phyloP scores from a whole-genome alignment of 176 grass and related monocot genomes.

The Juncus effusus region DNA sequence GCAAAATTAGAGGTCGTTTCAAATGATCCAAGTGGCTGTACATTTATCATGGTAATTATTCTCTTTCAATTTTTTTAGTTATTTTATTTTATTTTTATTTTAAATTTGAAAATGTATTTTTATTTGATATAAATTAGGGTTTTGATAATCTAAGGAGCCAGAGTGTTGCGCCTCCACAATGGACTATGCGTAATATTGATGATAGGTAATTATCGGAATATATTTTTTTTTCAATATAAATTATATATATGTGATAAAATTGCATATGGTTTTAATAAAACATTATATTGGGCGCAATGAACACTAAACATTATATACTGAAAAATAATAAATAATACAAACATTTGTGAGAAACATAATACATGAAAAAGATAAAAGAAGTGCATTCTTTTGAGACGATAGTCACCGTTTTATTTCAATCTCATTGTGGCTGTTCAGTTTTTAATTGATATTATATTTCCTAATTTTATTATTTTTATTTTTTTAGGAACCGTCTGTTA shows the following conservation, averaged over 20 bases:
- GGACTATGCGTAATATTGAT: slow-evolving; percentile 99
- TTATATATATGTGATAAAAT: not conserved
- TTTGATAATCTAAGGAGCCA: slow-evolving; percentile 97
- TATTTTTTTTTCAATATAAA: slow-evolving; percentile 4
- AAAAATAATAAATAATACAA: too few species aligned
- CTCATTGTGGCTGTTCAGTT: not conserved
- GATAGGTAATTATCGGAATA: slow-evolving; percentile 51
- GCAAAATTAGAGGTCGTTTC: slow-evolving; percentile 93
- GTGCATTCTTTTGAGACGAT: too few species aligned
- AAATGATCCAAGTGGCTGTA: slow-evolving; percentile 94
- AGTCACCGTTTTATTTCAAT: too few species aligned
- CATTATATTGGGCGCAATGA: too few species aligned
- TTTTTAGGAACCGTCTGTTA: slow-evolving; percentile 84
- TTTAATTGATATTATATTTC: not conserved
- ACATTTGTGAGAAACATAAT: too few species aligned
- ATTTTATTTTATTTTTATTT: slow-evolving; percentile 22
- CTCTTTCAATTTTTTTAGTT: slow-evolving; percentile 2
- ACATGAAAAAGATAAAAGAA: too few species aligned
- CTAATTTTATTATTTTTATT: slow-evolving; percentile 21
- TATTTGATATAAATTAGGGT: slow-evolving; percentile 40
- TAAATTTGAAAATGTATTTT: slow-evolving; percentile 16
- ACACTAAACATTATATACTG: too few species aligned
- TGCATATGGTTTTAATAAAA: too few species aligned
- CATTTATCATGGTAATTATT: slow-evolving; percentile 91
- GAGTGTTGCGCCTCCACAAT: slow-evolving; percentile 94